Percentiles rank a stretch among this genome's conserved stretches.
These are phyloP conservation scores for Saturnispora mendoncae DNA, from an alignment of 805 yeast genomes.

Conservation along the genomic window DNA sequence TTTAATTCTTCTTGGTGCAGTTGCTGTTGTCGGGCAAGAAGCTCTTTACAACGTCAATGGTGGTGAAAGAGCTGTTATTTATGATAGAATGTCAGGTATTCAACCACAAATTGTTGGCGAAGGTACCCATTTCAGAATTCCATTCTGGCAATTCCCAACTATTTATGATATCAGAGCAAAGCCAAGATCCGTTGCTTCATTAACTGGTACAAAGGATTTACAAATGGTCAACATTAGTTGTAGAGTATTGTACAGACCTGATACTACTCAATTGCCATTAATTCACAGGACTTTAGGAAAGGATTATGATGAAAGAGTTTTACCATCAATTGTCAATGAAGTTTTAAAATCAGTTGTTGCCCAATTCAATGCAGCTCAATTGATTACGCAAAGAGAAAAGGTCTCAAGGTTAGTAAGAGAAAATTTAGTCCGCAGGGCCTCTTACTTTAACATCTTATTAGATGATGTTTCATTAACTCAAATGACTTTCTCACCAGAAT, in stretches of 20 bases:
- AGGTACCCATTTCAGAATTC: constrained; percentile 91
- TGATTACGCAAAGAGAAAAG: constrained; percentile 97
- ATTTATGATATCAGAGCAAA: constrained; percentile 94
- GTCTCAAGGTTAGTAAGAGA: constrained; percentile 89
- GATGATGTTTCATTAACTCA: constrained; percentile 95
- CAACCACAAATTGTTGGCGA: constrained; percentile 76
- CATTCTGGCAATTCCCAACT: constrained; percentile 91
- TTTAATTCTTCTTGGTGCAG: constrained; percentile 47
- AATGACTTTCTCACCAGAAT: constrained; percentile 97
- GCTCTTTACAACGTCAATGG: constrained; percentile 87
- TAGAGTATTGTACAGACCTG: constrained; percentile 89
- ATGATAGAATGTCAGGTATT: constrained; percentile 81
- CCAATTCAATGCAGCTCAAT: constrained; percentile 95
- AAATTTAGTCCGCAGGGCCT: constrained; percentile 82
- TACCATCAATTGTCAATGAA: constrained; percentile 95
- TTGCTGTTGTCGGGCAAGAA: constrained; percentile 42
- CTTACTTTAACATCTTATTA: constrained; percentile 73
- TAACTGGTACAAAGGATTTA: constrained; percentile 96
- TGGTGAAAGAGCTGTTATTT: constrained; percentile 95
- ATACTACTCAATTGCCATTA: constrained; percentile 63
- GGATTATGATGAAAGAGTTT: constrained; percentile 93
- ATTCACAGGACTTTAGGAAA: constrained; percentile 88
- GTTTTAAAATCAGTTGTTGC: constrained; percentile 96
- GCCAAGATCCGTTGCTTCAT: constrained; percentile 90
- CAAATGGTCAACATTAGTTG: constrained; percentile 99